Percentiles rank a stretch among this genome's conserved stretches.
These are phyloP conservation scores for Fagus crenata DNA, from an alignment of 306 rosid genomes.

Conservation along the genomic window DNA sequence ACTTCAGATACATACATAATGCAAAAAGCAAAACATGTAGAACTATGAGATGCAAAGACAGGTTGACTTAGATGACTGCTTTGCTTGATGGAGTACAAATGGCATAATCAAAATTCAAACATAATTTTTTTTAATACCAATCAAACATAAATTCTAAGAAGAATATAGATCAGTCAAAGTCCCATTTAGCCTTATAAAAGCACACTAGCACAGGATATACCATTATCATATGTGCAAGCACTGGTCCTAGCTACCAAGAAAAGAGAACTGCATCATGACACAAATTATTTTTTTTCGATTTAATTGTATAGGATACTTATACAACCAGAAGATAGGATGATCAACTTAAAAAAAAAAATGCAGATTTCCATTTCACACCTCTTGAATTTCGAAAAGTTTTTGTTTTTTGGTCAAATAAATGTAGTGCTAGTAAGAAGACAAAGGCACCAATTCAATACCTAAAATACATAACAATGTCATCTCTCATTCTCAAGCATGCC, in stretches of 20 bases:
- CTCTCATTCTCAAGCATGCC: constrained; percentile 1
- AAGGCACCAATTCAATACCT: not conserved
- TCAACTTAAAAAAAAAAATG: not conserved
- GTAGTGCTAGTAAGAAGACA: not conserved
- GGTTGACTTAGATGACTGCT: not conserved
- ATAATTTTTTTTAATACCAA: no score
- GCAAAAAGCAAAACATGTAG: not conserved
- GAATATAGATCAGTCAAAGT: not conserved
- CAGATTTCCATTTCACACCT: not conserved
- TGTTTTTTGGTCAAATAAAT: not conserved
- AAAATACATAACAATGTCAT: not conserved
- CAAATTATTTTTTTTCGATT: not conserved
- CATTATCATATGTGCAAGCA: not conserved
- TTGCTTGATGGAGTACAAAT: not conserved
- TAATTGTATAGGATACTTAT: not conserved
- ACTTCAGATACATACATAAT: not conserved
- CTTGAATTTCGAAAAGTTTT: not conserved
- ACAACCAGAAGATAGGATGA: not conserved
- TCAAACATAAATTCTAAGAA: not conserved
- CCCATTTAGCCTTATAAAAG: not conserved
- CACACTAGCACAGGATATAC: not conserved
- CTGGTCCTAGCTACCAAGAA: not conserved
- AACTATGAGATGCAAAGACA: not conserved
- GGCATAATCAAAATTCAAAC: no score
- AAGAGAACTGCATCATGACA: not conserved